Conservation (phyloP, 1,284 basidiomycete species). For the Fistulina hepatica region DNA sequence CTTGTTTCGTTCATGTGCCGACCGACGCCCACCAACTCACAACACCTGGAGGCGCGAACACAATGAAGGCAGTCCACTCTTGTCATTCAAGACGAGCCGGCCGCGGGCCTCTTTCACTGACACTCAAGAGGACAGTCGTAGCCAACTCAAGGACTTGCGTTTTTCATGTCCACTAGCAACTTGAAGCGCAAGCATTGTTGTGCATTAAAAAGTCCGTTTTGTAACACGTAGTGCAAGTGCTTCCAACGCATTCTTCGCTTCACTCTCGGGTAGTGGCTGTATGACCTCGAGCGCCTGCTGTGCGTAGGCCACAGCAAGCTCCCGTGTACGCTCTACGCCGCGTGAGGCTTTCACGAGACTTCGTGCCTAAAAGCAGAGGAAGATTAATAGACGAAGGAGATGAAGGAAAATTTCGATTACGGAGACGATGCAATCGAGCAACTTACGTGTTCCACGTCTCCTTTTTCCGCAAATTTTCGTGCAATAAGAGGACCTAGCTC, state of each 20-base stretch:
- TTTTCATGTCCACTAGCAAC: no score
- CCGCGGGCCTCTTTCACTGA: no score
- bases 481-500: constrained; percentile 75
- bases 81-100: no score
- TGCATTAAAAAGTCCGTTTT: constrained; percentile 37
- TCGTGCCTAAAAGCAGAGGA: constrained; percentile 42
- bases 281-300: constrained; percentile 68
- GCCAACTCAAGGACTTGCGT: no score
- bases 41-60: no score
- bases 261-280: constrained; percentile 69
- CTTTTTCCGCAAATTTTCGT: constrained; percentile 72
- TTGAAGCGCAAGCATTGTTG: no score
- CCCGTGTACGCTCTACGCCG: constrained; percentile 71
- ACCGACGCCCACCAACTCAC: no score
- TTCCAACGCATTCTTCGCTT: constrained; percentile 66
- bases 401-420: no score
- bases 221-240: constrained; percentile 54
- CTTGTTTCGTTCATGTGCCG: no score
- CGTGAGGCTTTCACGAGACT: constrained; percentile 65
- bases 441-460: constrained; percentile 74
- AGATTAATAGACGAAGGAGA: constrained; percentile 21
- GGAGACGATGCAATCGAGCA: no score
- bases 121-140: no score
- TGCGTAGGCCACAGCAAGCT: constrained; percentile 72
- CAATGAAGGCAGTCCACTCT: no score